phyloP scores from a whole-genome alignment of 352 stramenopile species.

The Elongisporangium anandrum region DNA sequence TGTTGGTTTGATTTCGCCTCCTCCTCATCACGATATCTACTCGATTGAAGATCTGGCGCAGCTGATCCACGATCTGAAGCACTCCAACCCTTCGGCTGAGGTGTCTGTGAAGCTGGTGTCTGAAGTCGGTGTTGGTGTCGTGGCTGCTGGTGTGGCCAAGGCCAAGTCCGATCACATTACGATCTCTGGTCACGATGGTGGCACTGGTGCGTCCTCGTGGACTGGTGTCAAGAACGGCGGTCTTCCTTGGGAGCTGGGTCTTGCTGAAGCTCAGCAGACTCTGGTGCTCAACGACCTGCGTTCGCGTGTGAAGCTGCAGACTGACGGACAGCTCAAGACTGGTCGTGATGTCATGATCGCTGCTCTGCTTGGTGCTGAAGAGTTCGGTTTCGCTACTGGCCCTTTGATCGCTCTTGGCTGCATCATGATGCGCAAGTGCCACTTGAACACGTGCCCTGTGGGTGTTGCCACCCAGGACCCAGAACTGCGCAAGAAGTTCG shows the following conservation, averaged over 20 bases:
- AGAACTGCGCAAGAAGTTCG: conserved; percentile 95
- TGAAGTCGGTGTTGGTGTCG: conserved; percentile 94
- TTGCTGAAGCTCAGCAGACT: conserved; percentile 96
- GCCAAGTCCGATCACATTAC: conserved; percentile 95
- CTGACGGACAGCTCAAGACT: conserved; percentile 94
- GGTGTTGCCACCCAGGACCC: conserved; percentile 97
- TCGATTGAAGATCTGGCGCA: conserved; percentile 97
- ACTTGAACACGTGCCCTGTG: conserved; percentile 98
- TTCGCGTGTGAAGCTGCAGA: conserved; percentile 91
- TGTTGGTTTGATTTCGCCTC: conserved; percentile 95
- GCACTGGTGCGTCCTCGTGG: conserved; percentile 94
- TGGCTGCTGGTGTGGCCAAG: conserved; percentile 90
- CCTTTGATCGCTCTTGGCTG: conserved; percentile 95
- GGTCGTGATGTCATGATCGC: conserved; percentile 93
- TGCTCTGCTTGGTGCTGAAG: conserved; percentile 93
- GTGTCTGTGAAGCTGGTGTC: conserved; percentile 96
- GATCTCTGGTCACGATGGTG: conserved; percentile 93
- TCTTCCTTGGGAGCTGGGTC: conserved; percentile 94
- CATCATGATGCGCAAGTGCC: conserved; percentile 98
- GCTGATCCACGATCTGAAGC: conserved; percentile 98
- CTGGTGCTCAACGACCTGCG: conserved; percentile 95
- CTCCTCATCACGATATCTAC: conserved; percentile 98
- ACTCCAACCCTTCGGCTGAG: conserved; percentile 91
- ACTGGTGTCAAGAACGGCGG: conserved; percentile 93
- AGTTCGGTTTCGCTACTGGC: conserved; percentile 95